These are phyloP conservation scores for Globisporangium splendens DNA, from an alignment of 352 stramenopile species.

Conservation along the genomic window DNA sequence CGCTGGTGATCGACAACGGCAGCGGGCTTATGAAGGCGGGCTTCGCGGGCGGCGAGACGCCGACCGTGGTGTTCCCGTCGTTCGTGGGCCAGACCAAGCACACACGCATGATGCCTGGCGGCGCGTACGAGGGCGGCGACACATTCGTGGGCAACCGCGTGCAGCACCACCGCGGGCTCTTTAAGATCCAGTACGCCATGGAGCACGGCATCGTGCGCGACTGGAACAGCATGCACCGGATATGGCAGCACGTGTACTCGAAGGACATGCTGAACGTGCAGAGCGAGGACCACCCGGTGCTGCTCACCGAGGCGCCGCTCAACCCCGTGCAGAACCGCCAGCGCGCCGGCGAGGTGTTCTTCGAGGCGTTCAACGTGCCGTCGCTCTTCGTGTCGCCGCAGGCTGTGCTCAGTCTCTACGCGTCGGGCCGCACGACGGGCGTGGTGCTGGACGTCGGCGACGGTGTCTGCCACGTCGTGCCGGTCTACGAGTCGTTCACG, in stretches of 20 bases:
- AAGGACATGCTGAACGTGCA: slow-evolving; percentile 87
- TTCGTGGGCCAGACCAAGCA: slow-evolving; percentile 76
- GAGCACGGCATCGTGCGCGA: slow-evolving; percentile 84
- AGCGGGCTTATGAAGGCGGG: slow-evolving; percentile 81
- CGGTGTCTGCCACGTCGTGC: slow-evolving; percentile 83
- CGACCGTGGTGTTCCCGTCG: slow-evolving; percentile 73
- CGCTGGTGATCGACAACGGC: slow-evolving; percentile 86
- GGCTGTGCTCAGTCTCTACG: slow-evolving; percentile 86
- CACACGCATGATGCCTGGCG: slow-evolving; percentile 79
- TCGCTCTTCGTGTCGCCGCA: slow-evolving; percentile 86
- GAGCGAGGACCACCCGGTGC: slow-evolving; percentile 81
- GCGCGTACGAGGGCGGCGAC: slow-evolving; percentile 73
- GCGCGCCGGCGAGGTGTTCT: slow-evolving; percentile 80
- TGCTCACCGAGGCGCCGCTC: slow-evolving; percentile 79
- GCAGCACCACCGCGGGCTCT: slow-evolving; percentile 76
- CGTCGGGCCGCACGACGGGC: slow-evolving; percentile 82
- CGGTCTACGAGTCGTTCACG: slow-evolving; percentile 83
- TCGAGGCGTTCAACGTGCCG: slow-evolving; percentile 83
- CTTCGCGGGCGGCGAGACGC: slow-evolving; percentile 75
- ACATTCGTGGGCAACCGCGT: slow-evolving; percentile 77
- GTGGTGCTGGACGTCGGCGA: slow-evolving; percentile 89
- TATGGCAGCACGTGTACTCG: slow-evolving; percentile 89
- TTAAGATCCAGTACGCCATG: slow-evolving; percentile 84
- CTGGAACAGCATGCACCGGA: slow-evolving; percentile 85
- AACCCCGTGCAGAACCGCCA: slow-evolving; percentile 77